These are phyloP conservation scores for Aspergillus aculeatinus DNA, from an alignment of 2,329 filamentous ascomycete species.

Conservation along the genomic window DNA sequence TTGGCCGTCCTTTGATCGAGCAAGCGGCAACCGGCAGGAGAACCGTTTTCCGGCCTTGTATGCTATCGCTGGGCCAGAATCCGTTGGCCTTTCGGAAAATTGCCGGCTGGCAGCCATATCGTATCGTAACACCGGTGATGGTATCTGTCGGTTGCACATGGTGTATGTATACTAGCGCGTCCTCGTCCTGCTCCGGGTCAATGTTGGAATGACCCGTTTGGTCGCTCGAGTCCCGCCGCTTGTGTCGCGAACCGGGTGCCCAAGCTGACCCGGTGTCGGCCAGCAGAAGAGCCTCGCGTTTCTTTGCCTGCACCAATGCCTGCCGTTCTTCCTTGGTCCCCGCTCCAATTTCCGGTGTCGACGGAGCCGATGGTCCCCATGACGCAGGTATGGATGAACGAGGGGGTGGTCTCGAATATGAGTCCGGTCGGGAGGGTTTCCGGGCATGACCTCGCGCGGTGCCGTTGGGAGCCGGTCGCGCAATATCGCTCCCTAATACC, in stretches of 20 bases:
- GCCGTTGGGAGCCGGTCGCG: conserved; percentile 28
- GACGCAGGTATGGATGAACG: conserved; percentile 25
- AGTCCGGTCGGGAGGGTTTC: conserved; percentile 40
- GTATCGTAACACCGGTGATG: conserved; percentile 84
- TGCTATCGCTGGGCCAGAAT: conserved; percentile 89
- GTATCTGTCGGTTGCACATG: conserved; percentile 80
- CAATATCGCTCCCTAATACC: conserved; percentile 45
- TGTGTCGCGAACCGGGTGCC: conserved; percentile 41
- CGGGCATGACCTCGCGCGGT: conserved; percentile 29
- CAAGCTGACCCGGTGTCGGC: conserved; percentile 42
- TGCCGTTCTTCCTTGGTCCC: conserved; percentile 47
- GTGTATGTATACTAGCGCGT: conserved; percentile 88
- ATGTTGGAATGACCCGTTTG: conserved; percentile 26
- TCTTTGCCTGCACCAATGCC: conserved; percentile 49
- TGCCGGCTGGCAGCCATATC: conserved; percentile 82
- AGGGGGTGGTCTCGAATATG: conserved; percentile 27
- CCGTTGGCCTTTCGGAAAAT: conserved; percentile 84
- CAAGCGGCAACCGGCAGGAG: conserved; percentile 88
- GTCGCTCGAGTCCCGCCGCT: conserved; percentile 48
- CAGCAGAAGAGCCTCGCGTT: conserved; percentile 46
- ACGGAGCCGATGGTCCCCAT: conserved; percentile 45
- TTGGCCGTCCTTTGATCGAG: conserved; percentile 70
- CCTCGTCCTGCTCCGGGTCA: conserved; percentile 59
- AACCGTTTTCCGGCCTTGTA: conserved; percentile 78
- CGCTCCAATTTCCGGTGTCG: conserved; percentile 33